Evolutionary conservation across 495 filamentous ascomycete species (phyloP).

Genomic region (Neurospora intermedia): DNA sequence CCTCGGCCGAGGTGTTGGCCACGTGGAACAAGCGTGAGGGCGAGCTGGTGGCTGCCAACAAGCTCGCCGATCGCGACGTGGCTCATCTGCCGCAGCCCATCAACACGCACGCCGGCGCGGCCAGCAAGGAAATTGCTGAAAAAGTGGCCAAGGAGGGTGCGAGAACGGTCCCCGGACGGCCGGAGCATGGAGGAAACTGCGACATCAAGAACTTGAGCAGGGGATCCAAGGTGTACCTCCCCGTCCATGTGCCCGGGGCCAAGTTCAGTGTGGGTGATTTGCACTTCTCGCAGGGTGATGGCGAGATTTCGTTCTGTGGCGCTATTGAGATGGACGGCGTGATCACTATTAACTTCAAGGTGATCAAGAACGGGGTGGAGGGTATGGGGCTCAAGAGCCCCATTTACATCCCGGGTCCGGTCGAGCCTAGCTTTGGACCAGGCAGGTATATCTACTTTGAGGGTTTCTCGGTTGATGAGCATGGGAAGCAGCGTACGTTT

Average conservation of each 20-base stretch:
- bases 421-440: conserved; percentile 84
- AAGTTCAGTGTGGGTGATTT: conserved; percentile 91
- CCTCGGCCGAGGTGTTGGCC: conserved; percentile 52
- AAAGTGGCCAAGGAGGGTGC: conserved; percentile 82
- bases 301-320: conserved; percentile 92
- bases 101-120: conserved; percentile 63
- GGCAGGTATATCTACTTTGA: conserved; percentile 86
- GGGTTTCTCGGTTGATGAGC: conserved; percentile 85
- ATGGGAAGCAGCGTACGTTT: conserved; percentile 62
- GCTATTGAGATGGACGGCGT: conserved; percentile 95
- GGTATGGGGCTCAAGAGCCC: conserved; percentile 75
- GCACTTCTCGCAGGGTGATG: conserved; percentile 85
- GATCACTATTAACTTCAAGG: conserved; percentile 82
- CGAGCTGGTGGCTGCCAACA: conserved; percentile 60
- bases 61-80: conserved; percentile 58
- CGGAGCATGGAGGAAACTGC: conserved; percentile 61
- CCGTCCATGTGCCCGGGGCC: conserved; percentile 71
- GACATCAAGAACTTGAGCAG: conserved; percentile 76
- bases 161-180: conserved; percentile 71
- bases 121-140: conserved; percentile 47
- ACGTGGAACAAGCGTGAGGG: conserved; percentile 76
- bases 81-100: conserved; percentile 65
- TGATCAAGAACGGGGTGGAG: conserved; percentile 75
- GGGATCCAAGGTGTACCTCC: conserved; percentile 82
- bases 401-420: conserved; percentile 81